phyloP scores from a whole-genome alignment of 202 grass and related monocot species.

The Brachypodium distachyon region DNA sequence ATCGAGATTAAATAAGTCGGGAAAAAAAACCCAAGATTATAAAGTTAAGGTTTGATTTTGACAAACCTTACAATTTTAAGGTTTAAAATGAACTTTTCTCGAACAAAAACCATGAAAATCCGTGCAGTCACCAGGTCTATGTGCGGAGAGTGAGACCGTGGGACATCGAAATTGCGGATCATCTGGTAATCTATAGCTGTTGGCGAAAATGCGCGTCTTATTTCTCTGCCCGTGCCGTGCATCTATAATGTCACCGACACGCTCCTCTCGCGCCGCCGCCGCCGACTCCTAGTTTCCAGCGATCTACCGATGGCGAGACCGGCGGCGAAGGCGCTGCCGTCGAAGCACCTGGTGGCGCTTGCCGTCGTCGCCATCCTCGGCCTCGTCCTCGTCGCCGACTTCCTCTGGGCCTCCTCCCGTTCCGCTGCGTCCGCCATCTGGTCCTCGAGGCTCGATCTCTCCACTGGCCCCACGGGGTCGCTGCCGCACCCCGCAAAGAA shows the following conservation, averaged over 20 bases:
- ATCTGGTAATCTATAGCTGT: too few relatives aligned
- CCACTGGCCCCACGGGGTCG: not conserved
- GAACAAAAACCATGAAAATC: too few relatives aligned
- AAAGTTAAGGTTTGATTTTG: too few relatives aligned
- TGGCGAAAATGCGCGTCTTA: not conserved
- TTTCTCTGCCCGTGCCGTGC: not conserved
- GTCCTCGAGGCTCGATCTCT: constrained; percentile 46
- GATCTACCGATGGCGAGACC: constrained; percentile 48
- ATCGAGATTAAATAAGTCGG: too few relatives aligned
- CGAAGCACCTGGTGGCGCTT: constrained; percentile 54
- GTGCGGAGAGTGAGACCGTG: too few relatives aligned
- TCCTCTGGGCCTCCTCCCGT: constrained; percentile 71
- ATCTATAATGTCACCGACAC: constrained; percentile 28
- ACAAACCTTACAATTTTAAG: too few relatives aligned
- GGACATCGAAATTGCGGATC: too few relatives aligned
- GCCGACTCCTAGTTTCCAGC: not conserved
- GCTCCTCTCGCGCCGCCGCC: not conserved
- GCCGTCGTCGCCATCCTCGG: constrained; percentile 56
- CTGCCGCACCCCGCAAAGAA: not conserved
- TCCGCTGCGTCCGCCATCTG: constrained; percentile 29
- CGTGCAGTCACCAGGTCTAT: too few relatives aligned
- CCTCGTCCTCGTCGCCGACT: constrained; percentile 65
- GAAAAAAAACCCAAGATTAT: too few relatives aligned
- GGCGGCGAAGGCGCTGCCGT: constrained; percentile 28
- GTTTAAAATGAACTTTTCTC: too few relatives aligned